Conservation (phyloP, 257 asterid genomes). For the Handroanthus guayacan region DNA sequence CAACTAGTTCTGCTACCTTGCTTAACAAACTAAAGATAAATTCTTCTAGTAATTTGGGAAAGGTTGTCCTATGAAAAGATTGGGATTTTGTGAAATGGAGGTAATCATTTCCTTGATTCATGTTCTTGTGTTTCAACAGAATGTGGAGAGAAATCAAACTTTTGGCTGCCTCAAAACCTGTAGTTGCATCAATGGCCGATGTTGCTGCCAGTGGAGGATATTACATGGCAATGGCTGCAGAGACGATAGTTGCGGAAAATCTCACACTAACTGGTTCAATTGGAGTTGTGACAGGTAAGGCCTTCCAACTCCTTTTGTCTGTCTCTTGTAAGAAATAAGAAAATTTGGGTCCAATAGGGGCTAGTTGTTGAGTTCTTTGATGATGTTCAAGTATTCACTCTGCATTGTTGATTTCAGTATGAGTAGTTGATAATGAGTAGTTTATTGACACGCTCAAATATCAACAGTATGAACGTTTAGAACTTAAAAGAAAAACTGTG, state of each 20-base stretch:
- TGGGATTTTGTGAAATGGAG: not conserved
- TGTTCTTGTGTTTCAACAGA: constrained; percentile 53
- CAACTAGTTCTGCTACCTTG: not conserved
- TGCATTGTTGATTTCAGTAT: constrained; percentile 13
- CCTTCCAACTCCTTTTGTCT: constrained; percentile 2
- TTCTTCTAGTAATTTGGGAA: constrained; percentile 7
- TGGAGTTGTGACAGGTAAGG: constrained; percentile 95
- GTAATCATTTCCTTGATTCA: constrained; percentile 29
- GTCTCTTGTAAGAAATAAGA: constrained; percentile 18
- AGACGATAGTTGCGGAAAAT: constrained; percentile 85
- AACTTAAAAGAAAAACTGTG: not conserved
- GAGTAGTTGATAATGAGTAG: constrained; percentile 1
- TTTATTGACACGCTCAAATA: not conserved
- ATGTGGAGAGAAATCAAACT: constrained; percentile 99
- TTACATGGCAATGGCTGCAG: constrained; percentile 97
- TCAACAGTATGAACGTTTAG: not conserved
- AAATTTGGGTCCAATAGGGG: not conserved
- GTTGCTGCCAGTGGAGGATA: constrained; percentile 99
- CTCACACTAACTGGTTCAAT: constrained; percentile 96
- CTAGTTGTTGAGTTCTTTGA: constrained; percentile 17
- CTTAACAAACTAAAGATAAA: not conserved
- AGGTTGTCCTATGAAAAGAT: not conserved
- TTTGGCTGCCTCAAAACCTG: constrained; percentile 89
- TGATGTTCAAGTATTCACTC: not conserved
- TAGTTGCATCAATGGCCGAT: constrained; percentile 95